phyloP scores from a whole-genome alignment of 305 asterid species.

The Solanum aculeatissimum region DNA sequence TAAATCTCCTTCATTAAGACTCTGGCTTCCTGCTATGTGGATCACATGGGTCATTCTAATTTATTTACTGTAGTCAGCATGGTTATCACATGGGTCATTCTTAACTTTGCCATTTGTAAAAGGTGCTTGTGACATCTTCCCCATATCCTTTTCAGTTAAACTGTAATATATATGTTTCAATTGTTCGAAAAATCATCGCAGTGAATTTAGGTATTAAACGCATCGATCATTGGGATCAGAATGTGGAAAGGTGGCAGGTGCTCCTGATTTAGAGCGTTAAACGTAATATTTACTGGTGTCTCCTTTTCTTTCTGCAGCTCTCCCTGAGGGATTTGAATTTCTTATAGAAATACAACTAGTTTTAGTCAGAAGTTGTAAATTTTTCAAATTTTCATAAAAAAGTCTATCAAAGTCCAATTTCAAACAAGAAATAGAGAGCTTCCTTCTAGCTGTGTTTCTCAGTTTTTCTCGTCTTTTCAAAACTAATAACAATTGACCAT shows the following conservation, averaged over 20 bases:
- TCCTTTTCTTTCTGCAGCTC: neutral
- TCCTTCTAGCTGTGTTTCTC: neutral
- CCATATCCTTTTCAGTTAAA: conserved; percentile 6
- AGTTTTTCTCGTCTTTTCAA: neutral
- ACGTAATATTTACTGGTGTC: neutral
- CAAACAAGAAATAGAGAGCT: neutral
- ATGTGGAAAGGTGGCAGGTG: neutral
- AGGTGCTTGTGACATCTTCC: conserved; percentile 36
- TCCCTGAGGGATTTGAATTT: neutral
- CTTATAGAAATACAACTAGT: neutral
- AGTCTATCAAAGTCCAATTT: neutral
- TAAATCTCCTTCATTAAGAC: neutral
- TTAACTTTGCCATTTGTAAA: conserved; percentile 65
- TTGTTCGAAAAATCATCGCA: neutral
- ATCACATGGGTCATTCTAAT: neutral
- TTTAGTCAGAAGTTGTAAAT: neutral
- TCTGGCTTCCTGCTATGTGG: neutral
- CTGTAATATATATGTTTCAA: neutral
- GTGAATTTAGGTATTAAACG: neutral
- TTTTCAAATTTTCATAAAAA: neutral
- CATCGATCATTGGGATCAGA: neutral
- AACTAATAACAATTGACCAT: neutral
- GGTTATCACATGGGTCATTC: neutral
- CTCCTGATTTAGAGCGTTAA: neutral
- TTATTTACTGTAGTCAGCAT: neutral